Evolutionary conservation across 2,329 filamentous ascomycete species (phyloP), one percentile per base, ranked within the genome.

Genomic region (Aureobasidium sp.): DNA sequence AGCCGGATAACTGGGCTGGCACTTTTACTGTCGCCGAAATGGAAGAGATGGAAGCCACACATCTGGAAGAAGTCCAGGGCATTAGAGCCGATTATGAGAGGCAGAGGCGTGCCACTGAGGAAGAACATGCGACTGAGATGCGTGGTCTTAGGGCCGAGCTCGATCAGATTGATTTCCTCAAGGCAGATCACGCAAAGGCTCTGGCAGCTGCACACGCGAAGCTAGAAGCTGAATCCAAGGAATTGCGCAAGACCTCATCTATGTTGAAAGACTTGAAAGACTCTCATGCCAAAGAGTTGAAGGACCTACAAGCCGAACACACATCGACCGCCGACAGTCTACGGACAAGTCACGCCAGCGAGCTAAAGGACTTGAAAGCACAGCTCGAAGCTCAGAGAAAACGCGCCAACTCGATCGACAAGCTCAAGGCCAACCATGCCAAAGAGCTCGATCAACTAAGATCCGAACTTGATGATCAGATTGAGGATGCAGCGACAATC

Each of bases 331-430:
- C 49, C 0, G 49, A 53, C 8, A 25, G 10, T 24, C 25, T 44
- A 4, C 40, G 59, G 44, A 49, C 54, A 2, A 51, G 50, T 24
- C 62, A 64, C 41, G 41, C 48, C 6, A 41, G 39, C 10, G 61
- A 66, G 39, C 53, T 65, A 8, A 35, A 58, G 16, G 53, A 53
- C 11, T 48, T 66, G 16, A 57, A 59, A n/a, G 39, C 57, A 4
- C 62, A 66, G 32, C 45, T 63, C 22, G 62, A 63, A 14, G 58
- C 47, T 16, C 54, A 61, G 8, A 59, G 27, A n/a, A 53, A 53
- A 27, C 32, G 40, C 12, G 41, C 41, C 27, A 27, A 29, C 8
- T 53, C 51, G 6, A 38, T 47, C 5, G 40, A 53, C 14, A 53
- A 44, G 51, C 34, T 53, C 22, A 53, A 53, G 24, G 32, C 34